Conservation (phyloP, 1,284 basidiomycete genomes). For the Sporisorium iseilematis-ciliati region DNA sequence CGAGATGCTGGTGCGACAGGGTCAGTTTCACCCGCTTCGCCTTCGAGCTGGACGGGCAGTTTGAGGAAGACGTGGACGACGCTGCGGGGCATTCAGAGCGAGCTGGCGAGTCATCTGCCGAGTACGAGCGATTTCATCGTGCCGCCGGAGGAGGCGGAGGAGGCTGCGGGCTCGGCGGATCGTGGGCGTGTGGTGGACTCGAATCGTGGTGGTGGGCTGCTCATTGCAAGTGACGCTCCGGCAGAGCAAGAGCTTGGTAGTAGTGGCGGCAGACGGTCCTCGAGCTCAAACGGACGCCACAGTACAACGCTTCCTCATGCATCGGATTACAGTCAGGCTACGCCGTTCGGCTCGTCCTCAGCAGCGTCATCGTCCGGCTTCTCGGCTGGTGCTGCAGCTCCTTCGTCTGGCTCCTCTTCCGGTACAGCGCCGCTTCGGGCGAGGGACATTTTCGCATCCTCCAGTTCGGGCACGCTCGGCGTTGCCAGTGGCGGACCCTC, state of each 20-base stretch:
- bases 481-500: background rate
- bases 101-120: constrained; percentile 51
- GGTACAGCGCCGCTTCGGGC: constrained; percentile 30
- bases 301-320: constrained; percentile 27
- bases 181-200: constrained; percentile 11
- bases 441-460: constrained; percentile 31
- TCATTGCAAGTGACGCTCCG: constrained; percentile 32
- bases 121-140: constrained; percentile 56
- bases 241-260: background rate
- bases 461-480: constrained; percentile 5
- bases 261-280: constrained; percentile 5
- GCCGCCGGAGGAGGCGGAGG: constrained; percentile 34
- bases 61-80: constrained; percentile 56
- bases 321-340: constrained; percentile 47
- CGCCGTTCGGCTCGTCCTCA: constrained; percentile 35
- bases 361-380: constrained; percentile 18
- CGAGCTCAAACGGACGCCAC: constrained; percentile 8
- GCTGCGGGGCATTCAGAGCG: constrained; percentile 46
- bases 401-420: constrained; percentile 1
- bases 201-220: constrained; percentile 40
- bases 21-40: constrained; percentile 26
- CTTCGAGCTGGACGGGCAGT: constrained; percentile 54
- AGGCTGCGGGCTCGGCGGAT: constrained; percentile 5
- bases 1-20: constrained; percentile 2
- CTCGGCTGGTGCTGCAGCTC: constrained; percentile 34